Evolutionary conservation across 257 asterid genomes (phyloP).

Genomic region (Solanum arcanum): DNA sequence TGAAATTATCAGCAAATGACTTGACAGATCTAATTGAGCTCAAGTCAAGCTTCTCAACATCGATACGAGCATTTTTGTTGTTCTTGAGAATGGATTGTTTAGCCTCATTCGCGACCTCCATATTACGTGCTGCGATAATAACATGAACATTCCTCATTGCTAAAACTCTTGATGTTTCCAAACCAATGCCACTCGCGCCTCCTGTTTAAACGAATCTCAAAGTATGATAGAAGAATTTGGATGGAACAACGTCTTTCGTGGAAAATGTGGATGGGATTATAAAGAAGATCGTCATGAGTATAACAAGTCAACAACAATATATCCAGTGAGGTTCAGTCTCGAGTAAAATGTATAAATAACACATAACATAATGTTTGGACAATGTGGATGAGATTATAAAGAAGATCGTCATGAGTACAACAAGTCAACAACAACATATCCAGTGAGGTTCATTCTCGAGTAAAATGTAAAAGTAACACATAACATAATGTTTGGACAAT

Average conservation of each 20-base stretch:
- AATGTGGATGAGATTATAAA: neutral
- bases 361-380: neutral
- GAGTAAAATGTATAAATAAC: neutral
- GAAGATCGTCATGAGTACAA: neutral
- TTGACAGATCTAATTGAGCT: constrained; percentile 52
- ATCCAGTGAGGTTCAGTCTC: neutral
- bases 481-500: neutral
- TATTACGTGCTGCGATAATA: constrained; percentile 70
- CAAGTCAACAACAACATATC: neutral
- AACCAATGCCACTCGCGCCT: constrained; percentile 85
- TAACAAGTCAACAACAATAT: neutral
- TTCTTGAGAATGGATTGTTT: constrained; percentile 37
- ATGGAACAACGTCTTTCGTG: neutral
- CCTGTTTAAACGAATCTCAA: constrained; percentile 22
- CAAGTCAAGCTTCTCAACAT: constrained; percentile 63
- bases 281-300: neutral
- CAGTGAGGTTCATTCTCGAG: neutral
- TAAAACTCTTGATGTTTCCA: constrained; percentile 73
- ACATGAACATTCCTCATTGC: constrained; percentile 65
- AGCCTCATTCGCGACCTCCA: constrained; percentile 69
- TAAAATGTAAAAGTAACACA: neutral
- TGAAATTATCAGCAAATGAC: constrained; percentile 50
- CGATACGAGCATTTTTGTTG: constrained; percentile 37
- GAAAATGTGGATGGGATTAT: neutral
- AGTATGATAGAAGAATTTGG: neutral